Base-by-base conservation (phyloP, 106 monocot genomes). In the Platanthera zijinensis region DNA sequence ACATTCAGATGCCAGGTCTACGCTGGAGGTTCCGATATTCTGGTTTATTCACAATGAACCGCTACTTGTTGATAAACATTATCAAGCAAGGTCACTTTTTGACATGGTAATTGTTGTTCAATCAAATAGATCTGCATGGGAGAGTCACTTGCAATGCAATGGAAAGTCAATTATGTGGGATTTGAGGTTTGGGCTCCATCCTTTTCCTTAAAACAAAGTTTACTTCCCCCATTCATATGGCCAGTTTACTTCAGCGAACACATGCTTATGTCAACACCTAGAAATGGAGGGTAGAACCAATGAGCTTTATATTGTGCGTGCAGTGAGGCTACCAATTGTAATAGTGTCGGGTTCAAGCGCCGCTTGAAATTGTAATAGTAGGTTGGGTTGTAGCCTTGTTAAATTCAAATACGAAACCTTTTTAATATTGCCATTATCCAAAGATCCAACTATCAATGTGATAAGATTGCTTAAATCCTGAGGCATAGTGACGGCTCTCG, bases 71-170 rank as follows among this genome's bases (percentile, higher is more conserved):
- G 96, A 96, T 83, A 96, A 96, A 75, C 86, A 96, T 82, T 96
- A 96, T 81, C 93, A 93, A 81, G 86, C 96, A 72, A 93, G 85
- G 78, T 83, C 90, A 59, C 96, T 96, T 52, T 82, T 81, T 70
- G 92, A 96, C 81, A 96, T 96, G 96, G 76, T 96, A 62, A 84
- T 96, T 56, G 93, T 93, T 79, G 96, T 91, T 82, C 96, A 96
- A 57, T 96, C 96, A 61, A 90, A 96, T 48, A 25, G 52, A 75
- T 62, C 92, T 74, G 82, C 89, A 48, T 96, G 96, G 96, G 96
- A 96, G 79, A 96, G 89, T 79, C 89, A 96, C 75, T 85, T 96
- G 78, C 96, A 96, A 75, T 96, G 96, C 79, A 96, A 96, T 80
- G 90, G 93, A 76, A 85, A 56, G 76, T 81, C 92, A 52, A 78